Conservation (phyloP, 2,329 filamentous ascomycete genomes). For the Pestalotiopsis fici region DNA sequence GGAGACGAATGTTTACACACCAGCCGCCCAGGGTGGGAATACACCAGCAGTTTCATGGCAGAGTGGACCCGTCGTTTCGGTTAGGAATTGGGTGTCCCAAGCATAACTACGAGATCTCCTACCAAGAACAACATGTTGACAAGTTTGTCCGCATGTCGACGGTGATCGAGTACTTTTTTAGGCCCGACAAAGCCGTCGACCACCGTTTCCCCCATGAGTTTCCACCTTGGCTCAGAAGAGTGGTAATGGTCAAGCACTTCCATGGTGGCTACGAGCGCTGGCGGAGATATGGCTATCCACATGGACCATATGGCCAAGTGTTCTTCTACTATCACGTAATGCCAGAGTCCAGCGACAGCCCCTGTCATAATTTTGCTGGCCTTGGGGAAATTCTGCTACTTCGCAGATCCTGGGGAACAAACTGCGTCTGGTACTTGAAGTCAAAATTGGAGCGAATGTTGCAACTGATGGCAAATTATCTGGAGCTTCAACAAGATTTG, state of each 20-base stretch:
- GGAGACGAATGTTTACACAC: not conserved
- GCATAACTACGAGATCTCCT: not conserved
- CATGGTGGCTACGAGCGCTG: too few relatives aligned
- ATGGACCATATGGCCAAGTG: not conserved
- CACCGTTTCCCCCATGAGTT: not conserved
- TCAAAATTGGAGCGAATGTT: not conserved
- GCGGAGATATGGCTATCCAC: too few relatives aligned
- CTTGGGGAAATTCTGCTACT: not conserved
- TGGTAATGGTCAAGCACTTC: fast-evolving
- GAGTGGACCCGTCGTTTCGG: not conserved
- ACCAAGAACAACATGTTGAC: not conserved
- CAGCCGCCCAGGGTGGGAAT: not conserved
- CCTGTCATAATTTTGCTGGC: not conserved
- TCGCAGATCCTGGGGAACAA: not conserved
- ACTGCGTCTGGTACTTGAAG: not conserved
- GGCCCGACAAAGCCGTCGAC: not conserved
- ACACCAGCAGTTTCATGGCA: not conserved
- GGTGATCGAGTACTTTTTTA: not conserved
- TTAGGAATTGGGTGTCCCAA: not conserved
- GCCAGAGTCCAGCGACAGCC: not conserved
- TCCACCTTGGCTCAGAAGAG: not conserved
- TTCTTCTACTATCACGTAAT: not conserved
- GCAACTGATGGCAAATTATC: too few relatives aligned
- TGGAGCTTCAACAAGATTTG: too few relatives aligned
- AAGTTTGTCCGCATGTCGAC: not conserved